phyloP scores from a whole-genome alignment of 768 basidiomycete species.

The Tricholoma flavovirens region DNA sequence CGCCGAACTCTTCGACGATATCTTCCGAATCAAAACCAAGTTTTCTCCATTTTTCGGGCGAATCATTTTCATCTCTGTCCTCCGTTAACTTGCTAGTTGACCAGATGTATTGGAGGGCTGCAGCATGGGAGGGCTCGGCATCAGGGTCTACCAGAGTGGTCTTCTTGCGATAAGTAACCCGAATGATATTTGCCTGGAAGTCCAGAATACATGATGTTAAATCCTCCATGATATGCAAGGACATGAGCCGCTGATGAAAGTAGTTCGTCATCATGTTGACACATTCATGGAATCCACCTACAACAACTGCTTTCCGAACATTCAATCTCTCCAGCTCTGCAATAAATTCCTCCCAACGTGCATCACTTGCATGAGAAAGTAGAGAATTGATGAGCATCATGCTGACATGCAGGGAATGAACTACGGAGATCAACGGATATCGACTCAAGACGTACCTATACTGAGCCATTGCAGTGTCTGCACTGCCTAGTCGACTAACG shows the following conservation, averaged over 20 bases:
- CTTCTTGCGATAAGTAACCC: constrained; percentile 77
- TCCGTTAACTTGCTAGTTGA: constrained; percentile 48
- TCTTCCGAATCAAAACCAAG: constrained; percentile 77
- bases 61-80: constrained; percentile 43
- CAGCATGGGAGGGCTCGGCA: constrained; percentile 49
- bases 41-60: constrained; percentile 63
- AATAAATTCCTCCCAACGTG: constrained; percentile 75
- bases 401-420: constrained; percentile 37
- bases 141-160: constrained; percentile 71
- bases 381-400: constrained; percentile 90
- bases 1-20: constrained; percentile 67
- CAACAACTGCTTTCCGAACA: constrained; percentile 76
- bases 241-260: constrained; percentile 65
- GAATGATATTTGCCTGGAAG: constrained; percentile 82
- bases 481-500: constrained; percentile 71
- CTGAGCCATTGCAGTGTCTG: constrained; percentile 80
- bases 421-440: constrained; percentile 8
- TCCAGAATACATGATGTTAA: constrained; percentile 79
- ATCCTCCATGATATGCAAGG: constrained; percentile 74
- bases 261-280: not conserved
- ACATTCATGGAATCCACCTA: constrained; percentile 31
- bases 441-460: constrained; percentile 49
- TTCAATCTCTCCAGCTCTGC: constrained; percentile 69
- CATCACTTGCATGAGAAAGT: constrained; percentile 71
- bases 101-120: constrained; percentile 67